Base-by-base conservation (phyloP, 495 filamentous ascomycete species). In the Annulohypoxylon stygium region DNA sequence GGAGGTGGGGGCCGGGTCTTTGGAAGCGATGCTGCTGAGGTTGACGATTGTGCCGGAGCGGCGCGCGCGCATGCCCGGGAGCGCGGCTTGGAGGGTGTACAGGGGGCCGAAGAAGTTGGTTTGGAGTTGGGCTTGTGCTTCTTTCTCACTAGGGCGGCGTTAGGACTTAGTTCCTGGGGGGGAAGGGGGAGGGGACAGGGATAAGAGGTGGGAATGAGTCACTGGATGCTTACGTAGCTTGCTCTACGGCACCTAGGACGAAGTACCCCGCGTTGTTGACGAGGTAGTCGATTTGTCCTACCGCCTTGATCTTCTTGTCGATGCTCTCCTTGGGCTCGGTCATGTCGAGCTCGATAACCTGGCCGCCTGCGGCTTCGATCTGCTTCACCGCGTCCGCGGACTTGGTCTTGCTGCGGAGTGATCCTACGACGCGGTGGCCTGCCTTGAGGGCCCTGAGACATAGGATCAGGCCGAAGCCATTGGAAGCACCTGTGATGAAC, bases 401-500 rank as follows among this genome's bases (percentile, higher is more conserved):
- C 41, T 71, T 74, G 33, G 65, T n/a, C 48, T 72, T 77, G 68
- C 76, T 83, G 36, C 86, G 84, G 11, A 81, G 73, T n/a, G 86
- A 80, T 10, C 78, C 85, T 18, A 87, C 73, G 8, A 87, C 85
- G 16, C 75, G 73, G 63, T 86, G 80, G 34, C 81, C 81, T 10
- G 79, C 78, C 12, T 69, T 63, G 5, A 89, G 80, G n/a, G 85
- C 84, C 3, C 75, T 57, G 6, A 79, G 71, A 43, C 83, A 77
- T 4, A 88, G 78, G 11, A 77, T 66, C n/a, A 77, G 73, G 14
- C 88, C 88, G 20, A 90, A 81, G 61, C 87, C 87, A 48, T 81
- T 82, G 14, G 85, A 88, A 50, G 81, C 81, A 60, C 88, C 88
- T 0, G 86, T 89, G 65, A 90, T 83, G 60, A 89, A 80, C 79